A percentile compares a stretch with the other conserved stretches of the same genome.
Evolutionary conservation across 495 filamentous ascomycete species (phyloP).

Genomic region (Aspergillus taichungensis): DNA sequence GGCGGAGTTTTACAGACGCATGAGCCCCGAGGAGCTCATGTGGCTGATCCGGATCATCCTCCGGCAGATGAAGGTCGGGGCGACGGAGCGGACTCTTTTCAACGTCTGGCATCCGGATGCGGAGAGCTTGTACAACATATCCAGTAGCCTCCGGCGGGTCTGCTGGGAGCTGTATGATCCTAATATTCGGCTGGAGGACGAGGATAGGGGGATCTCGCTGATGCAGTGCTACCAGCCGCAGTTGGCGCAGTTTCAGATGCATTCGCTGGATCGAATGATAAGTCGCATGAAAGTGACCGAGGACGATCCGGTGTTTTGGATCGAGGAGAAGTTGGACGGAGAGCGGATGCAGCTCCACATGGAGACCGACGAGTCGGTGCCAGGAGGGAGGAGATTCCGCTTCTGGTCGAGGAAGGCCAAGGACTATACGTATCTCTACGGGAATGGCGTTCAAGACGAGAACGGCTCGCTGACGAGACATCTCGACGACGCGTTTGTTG

Average conservation of each 20-base stretch:
- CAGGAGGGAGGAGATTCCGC: conserved; percentile 64
- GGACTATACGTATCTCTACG: conserved; percentile 94
- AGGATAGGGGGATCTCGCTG: conserved; percentile 64
- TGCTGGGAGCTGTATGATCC: conserved; percentile 92
- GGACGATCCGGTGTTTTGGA: conserved; percentile 77
- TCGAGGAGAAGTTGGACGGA: conserved; percentile 95
- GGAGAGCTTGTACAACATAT: conserved; percentile 83
- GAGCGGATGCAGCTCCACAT: conserved; percentile 98
- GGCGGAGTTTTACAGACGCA: conserved; percentile 72
- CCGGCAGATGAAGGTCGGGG: conserved; percentile 96
- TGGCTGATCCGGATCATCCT: conserved; percentile 94
- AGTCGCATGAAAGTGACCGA: conserved; percentile 58
- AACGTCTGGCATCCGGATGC: conserved; percentile 91
- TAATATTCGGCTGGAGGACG: conserved; percentile 60
- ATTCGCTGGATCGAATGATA: conserved; percentile 77
- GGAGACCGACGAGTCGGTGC: conserved; percentile 54
- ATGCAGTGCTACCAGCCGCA: conserved; percentile 99
- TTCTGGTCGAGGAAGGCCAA: conserved; percentile 98
- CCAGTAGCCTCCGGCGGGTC: conserved; percentile 78
- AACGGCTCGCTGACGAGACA: conserved; percentile 73
- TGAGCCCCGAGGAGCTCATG: conserved; percentile 89
- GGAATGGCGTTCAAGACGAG: conserved; percentile 63
- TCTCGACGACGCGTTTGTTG: conserved; percentile 66
- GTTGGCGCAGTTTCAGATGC: conserved; percentile 90
- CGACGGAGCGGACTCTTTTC: conserved; percentile 87